Evolutionary conservation across 2,329 filamentous ascomycete species (phyloP), one percentile per base, ranked within the genome.

Genomic region (Claviceps capensis): DNA sequence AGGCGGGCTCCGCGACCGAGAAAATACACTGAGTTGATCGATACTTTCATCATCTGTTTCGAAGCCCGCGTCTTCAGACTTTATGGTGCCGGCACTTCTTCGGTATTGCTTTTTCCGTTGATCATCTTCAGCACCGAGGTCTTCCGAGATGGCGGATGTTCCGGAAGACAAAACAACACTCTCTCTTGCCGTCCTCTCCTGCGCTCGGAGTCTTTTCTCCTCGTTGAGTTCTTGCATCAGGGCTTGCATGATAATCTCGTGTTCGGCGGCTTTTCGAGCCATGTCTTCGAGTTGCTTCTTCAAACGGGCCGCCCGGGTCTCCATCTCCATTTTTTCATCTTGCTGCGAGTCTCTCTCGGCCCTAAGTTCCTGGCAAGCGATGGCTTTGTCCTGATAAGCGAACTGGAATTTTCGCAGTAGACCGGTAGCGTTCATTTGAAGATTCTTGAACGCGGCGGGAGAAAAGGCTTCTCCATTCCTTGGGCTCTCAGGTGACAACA

Each of bases 221-320:
- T 68, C 69, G 3, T 68, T 69, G 17, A 81, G 63, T 53, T 77
- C 73, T n/a, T 67, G 68, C 43, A 75, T 65, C n/a, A 80, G 62
- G 30, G 71, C 65, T 47, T 69, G 67, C 61, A 80, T 76, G 2
- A 67, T 67, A 6, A 64, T 57, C 57, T 83, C 78, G 55, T 79
- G 76, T 58, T 79, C 75, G 2, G 70, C 67, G 0, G 75, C 74
- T 57, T 72, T 72, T 16, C 63, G 65, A 1, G 77, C 75, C 71
- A 84, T 78, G 47, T 74, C 74, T 56, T 83, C 77, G 1, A 85
- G 69, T 61, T 83, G 79, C 57, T 72, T 69, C 62, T 77, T 79
- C 42, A 83, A 69, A 58, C 78, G 73, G 19, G 70, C 65, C 6
- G 73, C 70, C 3, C 77, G 71, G 5, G 72, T 74, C 51, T 76